Percentiles rank a stretch among this genome's conserved stretches.
These are phyloP conservation scores for Mrakia blollopis DNA, from an alignment of 768 basidiomycete genomes.

Conservation along the genomic window DNA sequence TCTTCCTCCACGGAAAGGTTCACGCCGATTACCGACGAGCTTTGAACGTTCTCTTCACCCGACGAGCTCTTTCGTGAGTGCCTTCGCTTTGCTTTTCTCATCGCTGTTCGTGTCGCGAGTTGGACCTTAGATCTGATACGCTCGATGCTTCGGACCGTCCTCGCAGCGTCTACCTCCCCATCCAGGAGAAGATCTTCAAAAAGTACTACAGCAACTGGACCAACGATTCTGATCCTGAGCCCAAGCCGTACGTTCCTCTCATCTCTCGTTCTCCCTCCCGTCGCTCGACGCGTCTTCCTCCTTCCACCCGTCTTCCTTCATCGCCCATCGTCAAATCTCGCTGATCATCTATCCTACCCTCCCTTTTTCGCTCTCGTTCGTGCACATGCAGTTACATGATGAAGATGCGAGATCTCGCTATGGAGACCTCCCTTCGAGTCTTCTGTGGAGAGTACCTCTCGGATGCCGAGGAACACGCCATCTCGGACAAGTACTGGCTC, in stretches of 20 bases:
- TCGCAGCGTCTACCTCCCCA: slow-evolving; percentile 68
- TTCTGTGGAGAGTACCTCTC: slow-evolving; percentile 91
- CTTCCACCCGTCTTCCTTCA: background rate
- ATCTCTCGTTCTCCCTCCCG: background rate
- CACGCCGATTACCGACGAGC: slow-evolving; percentile 92
- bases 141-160: background rate
- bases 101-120: background rate
- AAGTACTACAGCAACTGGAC: slow-evolving; percentile 73
- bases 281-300: background rate
- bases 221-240: slow-evolving; percentile 49
- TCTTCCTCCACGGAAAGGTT: slow-evolving; percentile 90
- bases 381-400: slow-evolving; percentile 62
- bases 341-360: slow-evolving; percentile 32
- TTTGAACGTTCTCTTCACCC: slow-evolving; percentile 86
- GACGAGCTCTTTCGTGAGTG: slow-evolving; percentile 78
- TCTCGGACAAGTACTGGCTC: slow-evolving; percentile 90
- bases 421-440: slow-evolving; percentile 92
- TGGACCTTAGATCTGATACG: background rate
- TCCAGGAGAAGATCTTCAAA: slow-evolving; percentile 78
- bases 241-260: slow-evolving; percentile 44
- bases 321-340: background rate
- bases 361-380: slow-evolving; percentile 44
- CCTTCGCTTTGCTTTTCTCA: background rate
- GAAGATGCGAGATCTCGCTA: slow-evolving; percentile 87
- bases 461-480: slow-evolving; percentile 67